Base-by-base conservation (phyloP, 805 yeast genomes). In the Wickerhamiella galacta region DNA sequence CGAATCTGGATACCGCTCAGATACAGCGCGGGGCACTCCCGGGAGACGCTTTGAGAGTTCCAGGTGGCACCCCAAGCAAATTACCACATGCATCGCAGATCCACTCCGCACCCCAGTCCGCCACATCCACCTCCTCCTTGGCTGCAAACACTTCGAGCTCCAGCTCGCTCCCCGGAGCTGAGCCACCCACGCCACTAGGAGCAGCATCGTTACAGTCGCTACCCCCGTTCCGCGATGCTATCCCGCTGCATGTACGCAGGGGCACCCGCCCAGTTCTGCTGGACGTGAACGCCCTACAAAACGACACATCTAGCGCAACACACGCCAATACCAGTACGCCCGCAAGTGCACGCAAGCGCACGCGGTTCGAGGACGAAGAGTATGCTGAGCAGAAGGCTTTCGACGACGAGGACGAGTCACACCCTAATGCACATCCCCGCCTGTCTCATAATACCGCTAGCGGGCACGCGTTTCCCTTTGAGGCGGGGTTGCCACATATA, bases 311-410 rank as follows among this genome's bases (percentile, higher is more conserved):
- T 10, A 20, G 9, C 22, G 9, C 22, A 7, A 20, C 7, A 8
- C 12, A 27, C n/a, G 12, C 10, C 4, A 17, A 12, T 17, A 16
- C 21, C 26, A 14, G 26, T 6, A 9, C 11, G 14, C 6, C 14
- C 14, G 19, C 12, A 25, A 6, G 19, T 14, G n/a, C 28, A 7
- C 6, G 34, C 33, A n/a, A n/a, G n/a, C n/a, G n/a, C n/a, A n/a
- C n/a, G n/a, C n/a, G n/a, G n/a, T n/a, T n/a, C 25, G 47, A 41
- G 10, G 38, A 28, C 6, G 40, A 36, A 3, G 43, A 30, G 6
- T 33, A 37, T 25, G 36, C 30, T 12, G 47, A 39, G 23, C 36
- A 23, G 15, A 33, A 32, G 4, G 41, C 40, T 16, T 36, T 33
- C 4, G 42, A 30, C 19, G 42, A 34, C 6, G 44, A 37, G 15